Base-by-base conservation (phyloP, 2,329 filamentous ascomycete species). In the Fusarium metavorans region DNA sequence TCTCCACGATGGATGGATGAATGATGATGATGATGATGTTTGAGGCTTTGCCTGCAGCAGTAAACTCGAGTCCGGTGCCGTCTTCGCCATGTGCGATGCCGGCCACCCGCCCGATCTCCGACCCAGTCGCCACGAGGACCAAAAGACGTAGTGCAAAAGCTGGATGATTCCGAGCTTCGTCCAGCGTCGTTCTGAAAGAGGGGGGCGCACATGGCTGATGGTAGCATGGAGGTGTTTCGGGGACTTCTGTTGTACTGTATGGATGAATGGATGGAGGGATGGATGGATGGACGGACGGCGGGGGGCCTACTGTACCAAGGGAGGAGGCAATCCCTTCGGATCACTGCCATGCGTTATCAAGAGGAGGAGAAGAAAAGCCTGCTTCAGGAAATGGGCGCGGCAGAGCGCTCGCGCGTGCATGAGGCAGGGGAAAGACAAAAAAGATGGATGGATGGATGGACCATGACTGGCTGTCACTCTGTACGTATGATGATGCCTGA, bases 1-100 rank as follows among this genome's bases (percentile, higher is more conserved):
- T 52, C 48, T 10, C 25, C 18, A 32, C 13, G 34, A 37, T 37
- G 14, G 34, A 39, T 20, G 14, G 35, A 37, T 37, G 35, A 16
- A 37, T 37, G 35, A 35, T 11, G 25, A 30, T n/a, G 45, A 30
- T 50, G 48, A 52, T 52, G 25, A 50, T 50, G 43, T 2, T 50
- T 50, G 45, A 30, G 9, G 45, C 25, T 43, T 43, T 43, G 39
- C 5, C 5, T 43, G 14, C 14, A 16, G 16, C 14, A 23, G 16
- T 30, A 59, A 41, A 25, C 32, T 59, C 23, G 56, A 59, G 56
- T 59, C 56, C 56, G 56, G 56, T 27, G 56, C 56, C 56, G 56
- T 59, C 20, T 35, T 59, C 56, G 56, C 56, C 56, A 39, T 59
- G 56, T 59, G 56, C 56, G 35, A 59, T 56, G 32, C 52, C 52